Base-by-base conservation (phyloP, 83 land plant species). In the Picea mariana region DNA sequence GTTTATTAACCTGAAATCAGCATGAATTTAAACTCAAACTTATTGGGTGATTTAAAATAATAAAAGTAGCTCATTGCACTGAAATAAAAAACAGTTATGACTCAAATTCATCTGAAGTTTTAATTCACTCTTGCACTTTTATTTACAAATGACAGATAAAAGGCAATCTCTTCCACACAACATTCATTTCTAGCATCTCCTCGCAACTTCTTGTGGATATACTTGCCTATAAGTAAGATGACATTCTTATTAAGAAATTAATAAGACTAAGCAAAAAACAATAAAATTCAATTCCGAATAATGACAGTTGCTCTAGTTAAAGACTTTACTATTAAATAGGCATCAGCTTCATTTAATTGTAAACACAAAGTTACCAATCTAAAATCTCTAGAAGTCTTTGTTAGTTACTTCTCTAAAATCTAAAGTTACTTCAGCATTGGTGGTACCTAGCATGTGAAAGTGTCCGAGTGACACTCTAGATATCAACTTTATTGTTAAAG, bases 1-100 rank as follows among this genome's bases (percentile, higher is more conserved):
- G 67, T 97, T 95, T 83, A 97, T 95, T 2, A 88, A 83, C 89
- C 99, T 97, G 93, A 81, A 89, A 79, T 2, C 64, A 78, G 64
- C 79, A 78, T 16, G 23, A 18, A 27, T 42, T 7, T 72, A 23
- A 60, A 58, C 18, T 47, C 59, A 73, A 73, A 47, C 7, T 17
- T 21, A n/a, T 2, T 13, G 69, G 59, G 59, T 12, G 27, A 77
- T 55, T 11, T 23, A n/a, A 6, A n/a, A 52, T 13, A 68, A 81
- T 47, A 67, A 67, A 23, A 21, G 16, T 67, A 67, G 17, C 38
- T 24, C 40, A 27, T 24, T 26, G 40, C 16, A 67, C 40, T 67
- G 18, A 34, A 38, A 23, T n/a, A 20, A 81, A 21, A 47, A 49
- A 20, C 40, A 15, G 76, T 24, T 34, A 40, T 72, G 26, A 47